Conservation (phyloP, 768 basidiomycete species). For the Pleurotus ostreatus region DNA sequence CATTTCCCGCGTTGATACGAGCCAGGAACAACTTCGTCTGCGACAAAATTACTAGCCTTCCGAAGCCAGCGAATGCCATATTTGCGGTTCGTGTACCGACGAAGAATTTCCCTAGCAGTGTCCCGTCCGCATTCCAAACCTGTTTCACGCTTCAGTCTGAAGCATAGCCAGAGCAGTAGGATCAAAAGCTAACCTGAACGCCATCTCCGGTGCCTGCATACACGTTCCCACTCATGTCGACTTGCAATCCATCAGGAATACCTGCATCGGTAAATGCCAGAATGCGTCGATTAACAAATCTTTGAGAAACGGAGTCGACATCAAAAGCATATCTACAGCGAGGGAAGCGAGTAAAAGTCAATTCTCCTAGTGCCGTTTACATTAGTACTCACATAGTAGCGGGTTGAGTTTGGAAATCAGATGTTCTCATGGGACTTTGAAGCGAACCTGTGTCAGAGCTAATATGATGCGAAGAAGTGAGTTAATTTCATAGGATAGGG, state of each 20-base stretch:
- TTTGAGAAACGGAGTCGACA: conserved; percentile 49
- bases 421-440: conserved; percentile 37
- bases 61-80: conserved; percentile 40
- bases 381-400: conserved; percentile 59
- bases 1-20: conserved; percentile 33
- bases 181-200: conserved; percentile 46
- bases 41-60: conserved; percentile 38
- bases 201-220: conserved; percentile 68
- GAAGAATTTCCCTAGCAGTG: conserved; percentile 65
- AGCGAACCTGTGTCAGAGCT: conserved; percentile 50
- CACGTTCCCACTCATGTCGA: conserved; percentile 62
- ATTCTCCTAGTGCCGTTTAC: too few relatives aligned
- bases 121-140: conserved; percentile 56
- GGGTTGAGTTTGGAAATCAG: conserved; percentile 49
- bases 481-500: neutral
- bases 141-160: conserved; percentile 13
- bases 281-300: conserved; percentile 56
- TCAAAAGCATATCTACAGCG: conserved; percentile 60
- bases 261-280: conserved; percentile 67
- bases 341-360: neutral
- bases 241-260: conserved; percentile 62
- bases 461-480: neutral
- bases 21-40: conserved; percentile 46
- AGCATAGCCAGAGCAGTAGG: too few relatives aligned
- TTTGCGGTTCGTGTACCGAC: conserved; percentile 38